Percentiles rank a stretch among this genome's conserved stretches.
Evolutionary conservation across 2,329 filamentous ascomycete species (phyloP).

Genomic region (Fusarium coicis): DNA sequence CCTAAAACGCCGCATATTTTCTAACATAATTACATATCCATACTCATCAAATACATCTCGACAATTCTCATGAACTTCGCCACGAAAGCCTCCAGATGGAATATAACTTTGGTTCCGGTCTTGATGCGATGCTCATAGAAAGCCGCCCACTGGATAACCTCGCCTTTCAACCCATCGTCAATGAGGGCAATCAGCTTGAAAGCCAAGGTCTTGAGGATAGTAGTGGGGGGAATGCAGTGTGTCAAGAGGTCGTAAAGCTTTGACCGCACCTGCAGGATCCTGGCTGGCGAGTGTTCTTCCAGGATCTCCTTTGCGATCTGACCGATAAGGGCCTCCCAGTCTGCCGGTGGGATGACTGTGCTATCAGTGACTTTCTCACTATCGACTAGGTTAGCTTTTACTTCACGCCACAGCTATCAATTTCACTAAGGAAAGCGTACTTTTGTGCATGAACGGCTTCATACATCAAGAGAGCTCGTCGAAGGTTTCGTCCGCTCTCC

Average conservation of each 20-base stretch:
- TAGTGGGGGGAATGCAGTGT: conserved; percentile 95
- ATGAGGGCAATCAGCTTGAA: conserved; percentile 91
- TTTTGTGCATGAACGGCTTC: conserved; percentile 98
- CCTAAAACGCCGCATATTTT: conserved; percentile 42
- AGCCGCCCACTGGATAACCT: conserved; percentile 94
- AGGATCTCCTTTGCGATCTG: conserved; percentile 95
- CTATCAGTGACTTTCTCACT: conserved; percentile 91
- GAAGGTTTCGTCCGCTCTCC: conserved; percentile 90
- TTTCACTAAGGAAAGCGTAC: conserved; percentile 63
- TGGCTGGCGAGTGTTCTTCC: conserved; percentile 88
- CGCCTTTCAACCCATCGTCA: conserved; percentile 88
- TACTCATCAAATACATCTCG: conserved; percentile 91
- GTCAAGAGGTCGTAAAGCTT: conserved; percentile 98
- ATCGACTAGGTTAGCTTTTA: conserved; percentile 45
- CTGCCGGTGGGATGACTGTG: conserved; percentile 91
- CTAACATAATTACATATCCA: conserved; percentile 68
- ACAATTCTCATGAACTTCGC: conserved; percentile 98
- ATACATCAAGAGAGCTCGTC: conserved; percentile 93
- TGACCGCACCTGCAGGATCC: conserved; percentile 86
- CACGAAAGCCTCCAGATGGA: conserved; percentile 97
- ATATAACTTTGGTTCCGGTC: conserved; percentile 94
- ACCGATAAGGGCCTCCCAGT: conserved; percentile 93
- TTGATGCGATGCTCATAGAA: conserved; percentile 97
- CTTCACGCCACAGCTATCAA: not conserved
- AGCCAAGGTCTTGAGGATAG: conserved; percentile 91